Conservation (phyloP, 768 basidiomycete genomes). For the Ephemerocybe angulata region DNA sequence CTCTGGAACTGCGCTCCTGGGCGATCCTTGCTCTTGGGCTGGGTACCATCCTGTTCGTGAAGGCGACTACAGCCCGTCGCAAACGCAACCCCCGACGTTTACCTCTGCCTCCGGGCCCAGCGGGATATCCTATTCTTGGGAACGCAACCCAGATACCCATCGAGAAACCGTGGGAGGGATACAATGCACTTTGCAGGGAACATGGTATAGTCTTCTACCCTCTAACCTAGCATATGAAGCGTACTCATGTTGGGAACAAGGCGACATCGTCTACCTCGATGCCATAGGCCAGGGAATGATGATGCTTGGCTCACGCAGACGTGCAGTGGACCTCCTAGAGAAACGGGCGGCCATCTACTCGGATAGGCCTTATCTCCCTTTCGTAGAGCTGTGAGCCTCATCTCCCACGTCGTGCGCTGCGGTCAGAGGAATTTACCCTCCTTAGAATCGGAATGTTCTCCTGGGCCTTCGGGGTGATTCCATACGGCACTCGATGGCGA, state of each 20-base stretch:
- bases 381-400: conserved; percentile 20
- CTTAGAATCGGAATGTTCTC: conserved; percentile 16
- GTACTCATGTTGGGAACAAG: neutral
- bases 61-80: too few species aligned
- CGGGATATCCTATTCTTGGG: conserved; percentile 13
- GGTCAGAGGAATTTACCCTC: neutral
- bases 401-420: neutral
- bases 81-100: conserved; percentile 3
- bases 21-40: too few species aligned
- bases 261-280: conserved; percentile 7
- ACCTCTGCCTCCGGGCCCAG: conserved; percentile 16
- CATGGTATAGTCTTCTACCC: conserved; percentile 5
- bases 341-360: conserved; percentile 14
- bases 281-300: conserved; percentile 9
- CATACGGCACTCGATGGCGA: conserved; percentile 22
- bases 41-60: too few species aligned
- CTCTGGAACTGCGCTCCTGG: too few species aligned
- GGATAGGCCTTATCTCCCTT: conserved; percentile 20
- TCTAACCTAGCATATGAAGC: neutral
- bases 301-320: neutral
- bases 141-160: conserved; percentile 7
- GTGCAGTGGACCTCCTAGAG: conserved; percentile 11
- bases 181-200: conserved; percentile 11
- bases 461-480: conserved; percentile 18
- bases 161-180: conserved; percentile 10